A percentile compares a stretch with the other conserved stretches of the same genome.
Conservation (phyloP, 257 asterid species). For the Linaria vulgaris region DNA sequence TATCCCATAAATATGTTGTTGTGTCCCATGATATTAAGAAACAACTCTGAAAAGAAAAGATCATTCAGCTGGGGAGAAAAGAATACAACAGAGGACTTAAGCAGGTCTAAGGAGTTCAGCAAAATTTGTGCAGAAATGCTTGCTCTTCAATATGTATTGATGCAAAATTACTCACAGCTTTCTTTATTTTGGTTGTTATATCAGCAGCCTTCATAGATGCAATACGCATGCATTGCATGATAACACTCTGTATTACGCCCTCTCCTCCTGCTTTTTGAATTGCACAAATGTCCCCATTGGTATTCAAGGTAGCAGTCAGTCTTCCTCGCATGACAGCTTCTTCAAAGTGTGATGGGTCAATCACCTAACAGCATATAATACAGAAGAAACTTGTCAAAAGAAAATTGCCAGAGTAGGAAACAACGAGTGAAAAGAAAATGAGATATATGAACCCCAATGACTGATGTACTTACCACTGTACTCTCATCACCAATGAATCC, state of each 20-base stretch:
- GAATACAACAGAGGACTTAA: too few species aligned
- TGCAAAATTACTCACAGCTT: conserved; percentile 56
- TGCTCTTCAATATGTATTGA: neutral
- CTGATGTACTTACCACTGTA: conserved; percentile 56
- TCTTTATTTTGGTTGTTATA: conserved; percentile 79
- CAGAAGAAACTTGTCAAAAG: conserved; percentile 2
- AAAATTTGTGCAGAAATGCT: too few species aligned
- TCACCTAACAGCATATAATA: conserved; percentile 47
- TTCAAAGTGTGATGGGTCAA: conserved; percentile 91
- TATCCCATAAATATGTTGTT: too few species aligned
- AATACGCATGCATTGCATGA: conserved; percentile 93
- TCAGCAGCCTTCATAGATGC: conserved; percentile 88
- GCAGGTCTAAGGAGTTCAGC: too few species aligned
- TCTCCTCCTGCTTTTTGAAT: conserved; percentile 95
- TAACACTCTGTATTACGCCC: conserved; percentile 74
- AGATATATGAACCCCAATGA: neutral
- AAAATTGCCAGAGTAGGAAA: conserved; percentile 1
- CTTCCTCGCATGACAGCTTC: conserved; percentile 94
- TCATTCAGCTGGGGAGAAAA: neutral
- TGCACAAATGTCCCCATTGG: conserved; percentile 86
- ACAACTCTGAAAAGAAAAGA: neutral
- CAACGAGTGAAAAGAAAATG: neutral
- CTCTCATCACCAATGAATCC: conserved; percentile 79
- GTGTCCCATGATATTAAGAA: too few species aligned
- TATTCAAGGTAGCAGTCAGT: conserved; percentile 76